These are phyloP conservation scores for Trichoderma pleuroti DNA, from an alignment of 2,329 filamentous ascomycete genomes.

Conservation along the genomic window DNA sequence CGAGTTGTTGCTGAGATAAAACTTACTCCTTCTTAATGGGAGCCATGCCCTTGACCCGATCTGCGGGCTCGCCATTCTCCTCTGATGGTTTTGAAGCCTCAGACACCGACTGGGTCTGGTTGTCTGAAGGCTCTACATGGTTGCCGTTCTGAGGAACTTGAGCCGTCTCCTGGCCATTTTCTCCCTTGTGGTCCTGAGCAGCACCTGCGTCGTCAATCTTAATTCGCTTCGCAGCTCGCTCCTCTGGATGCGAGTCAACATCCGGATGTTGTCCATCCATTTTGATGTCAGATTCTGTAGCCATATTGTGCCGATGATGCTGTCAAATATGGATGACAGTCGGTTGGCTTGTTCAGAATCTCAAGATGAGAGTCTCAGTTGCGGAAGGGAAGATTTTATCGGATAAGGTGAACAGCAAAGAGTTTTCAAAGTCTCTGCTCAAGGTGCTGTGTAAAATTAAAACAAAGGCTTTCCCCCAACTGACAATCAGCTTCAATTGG, in stretches of 20 bases:
- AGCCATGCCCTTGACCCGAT: constrained; percentile 56
- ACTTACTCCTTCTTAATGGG: constrained; percentile 70
- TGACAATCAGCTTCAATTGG: not conserved
- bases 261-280: constrained; percentile 24
- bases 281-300: constrained; percentile 25
- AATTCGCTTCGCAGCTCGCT: constrained; percentile 56
- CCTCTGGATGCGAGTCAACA: constrained; percentile 25
- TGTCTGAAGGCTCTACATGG: constrained; percentile 23
- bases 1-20: constrained; percentile 6
- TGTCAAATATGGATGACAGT: not conserved
- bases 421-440: not conserved
- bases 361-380: not conserved
- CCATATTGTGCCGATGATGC: constrained; percentile 25
- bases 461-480: not conserved
- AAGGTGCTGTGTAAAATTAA: not conserved
- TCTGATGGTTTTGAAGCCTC: constrained; percentile 16
- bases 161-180: constrained; percentile 22
- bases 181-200: constrained; percentile 14
- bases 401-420: not conserved
- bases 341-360: not conserved
- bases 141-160: constrained; percentile 21
- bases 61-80: constrained; percentile 24
- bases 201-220: constrained; percentile 44
- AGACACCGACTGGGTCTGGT: constrained; percentile 16
- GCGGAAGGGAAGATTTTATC: not conserved